Percentiles rank a stretch among this genome's conserved stretches.
These are phyloP conservation scores for Thraustotheca clavata DNA, from an alignment of 352 stramenopile genomes.

Conservation along the genomic window DNA sequence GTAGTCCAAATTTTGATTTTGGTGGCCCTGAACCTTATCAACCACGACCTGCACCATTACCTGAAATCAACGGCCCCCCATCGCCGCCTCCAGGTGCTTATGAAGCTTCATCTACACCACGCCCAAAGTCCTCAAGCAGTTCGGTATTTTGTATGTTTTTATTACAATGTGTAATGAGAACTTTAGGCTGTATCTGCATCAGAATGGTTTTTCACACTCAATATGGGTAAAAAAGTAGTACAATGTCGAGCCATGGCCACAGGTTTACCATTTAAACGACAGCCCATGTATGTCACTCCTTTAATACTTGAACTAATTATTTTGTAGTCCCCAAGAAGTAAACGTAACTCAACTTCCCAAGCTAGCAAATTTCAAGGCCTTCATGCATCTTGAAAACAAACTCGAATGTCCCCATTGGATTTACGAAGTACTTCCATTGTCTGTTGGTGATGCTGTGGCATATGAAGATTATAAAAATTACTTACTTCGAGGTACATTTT, in stretches of 20 bases:
- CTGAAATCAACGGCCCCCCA: neutral
- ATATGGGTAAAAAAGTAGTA: neutral
- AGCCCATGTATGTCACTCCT: slow-evolving; percentile 21
- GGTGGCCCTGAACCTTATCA: neutral
- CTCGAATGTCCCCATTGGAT: slow-evolving; percentile 40
- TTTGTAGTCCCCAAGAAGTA: slow-evolving; percentile 44
- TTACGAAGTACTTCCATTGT: slow-evolving; percentile 58
- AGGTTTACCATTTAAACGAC: slow-evolving; percentile 23
- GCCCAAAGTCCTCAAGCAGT: neutral
- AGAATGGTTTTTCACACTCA: slow-evolving; percentile 10
- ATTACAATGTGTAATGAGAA: neutral
- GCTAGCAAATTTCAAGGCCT: slow-evolving; percentile 47
- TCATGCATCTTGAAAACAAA: slow-evolving; percentile 48
- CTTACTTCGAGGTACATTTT: slow-evolving; percentile 39
- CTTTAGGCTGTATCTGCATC: neutral
- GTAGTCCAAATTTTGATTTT: slow-evolving; percentile 3
- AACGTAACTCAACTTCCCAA: slow-evolving; percentile 54
- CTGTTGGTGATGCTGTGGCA: slow-evolving; percentile 37
- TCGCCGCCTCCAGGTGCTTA: neutral
- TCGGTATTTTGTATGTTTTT: neutral
- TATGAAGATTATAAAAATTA: slow-evolving; percentile 64
- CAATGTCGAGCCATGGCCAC: slow-evolving; percentile 32
- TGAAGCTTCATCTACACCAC: neutral
- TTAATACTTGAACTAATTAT: neutral
- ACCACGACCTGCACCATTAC: neutral